phyloP scores from a whole-genome alignment of 1,284 basidiomycete species.

The Clitocybe nebularis region DNA sequence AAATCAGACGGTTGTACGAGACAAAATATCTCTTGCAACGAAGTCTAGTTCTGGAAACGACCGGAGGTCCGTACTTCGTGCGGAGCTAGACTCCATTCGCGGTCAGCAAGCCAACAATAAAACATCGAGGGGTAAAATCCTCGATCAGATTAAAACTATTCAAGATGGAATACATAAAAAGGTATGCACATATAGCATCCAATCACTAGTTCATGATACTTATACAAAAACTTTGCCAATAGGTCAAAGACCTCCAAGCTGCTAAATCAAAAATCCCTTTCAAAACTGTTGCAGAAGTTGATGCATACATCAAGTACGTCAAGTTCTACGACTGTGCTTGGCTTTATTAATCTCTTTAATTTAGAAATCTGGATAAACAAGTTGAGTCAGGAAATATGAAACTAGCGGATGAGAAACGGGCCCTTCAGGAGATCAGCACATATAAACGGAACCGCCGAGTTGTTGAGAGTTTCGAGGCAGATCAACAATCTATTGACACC shows the following conservation, averaged over 20 bases:
- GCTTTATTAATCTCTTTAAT: conserved; percentile 9
- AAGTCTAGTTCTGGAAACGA: conserved; percentile 67
- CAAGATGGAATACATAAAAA: conserved; percentile 85
- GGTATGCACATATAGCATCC: conserved; percentile 39
- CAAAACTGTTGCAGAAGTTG: conserved; percentile 86
- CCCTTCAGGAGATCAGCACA: conserved; percentile 82
- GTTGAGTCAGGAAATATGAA: conserved; percentile 93
- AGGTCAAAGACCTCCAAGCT: conserved; percentile 89
- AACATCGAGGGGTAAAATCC: conserved; percentile 67
- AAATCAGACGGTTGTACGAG: conserved; percentile 68
- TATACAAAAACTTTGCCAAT: conserved; percentile 12
- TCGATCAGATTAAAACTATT: conserved; percentile 80
- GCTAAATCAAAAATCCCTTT: conserved; percentile 80
- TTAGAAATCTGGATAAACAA: conserved; percentile 81
- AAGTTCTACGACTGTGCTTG: conserved; percentile 4
- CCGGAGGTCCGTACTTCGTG: conserved; percentile 68
- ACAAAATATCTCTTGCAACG: conserved; percentile 69
- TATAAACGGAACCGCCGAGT: conserved; percentile 66
- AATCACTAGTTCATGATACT: conserved; percentile 9
- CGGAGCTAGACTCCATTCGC: conserved; percentile 82
- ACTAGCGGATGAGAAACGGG: conserved; percentile 94
- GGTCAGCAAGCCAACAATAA: conserved; percentile 83
- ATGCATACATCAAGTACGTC: conserved; percentile 78
- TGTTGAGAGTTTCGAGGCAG: conserved; percentile 77
- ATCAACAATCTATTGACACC: conserved; percentile 78